phyloP scores from a whole-genome alignment of 495 filamentous ascomycete genomes.

The Penicillium canescens region DNA sequence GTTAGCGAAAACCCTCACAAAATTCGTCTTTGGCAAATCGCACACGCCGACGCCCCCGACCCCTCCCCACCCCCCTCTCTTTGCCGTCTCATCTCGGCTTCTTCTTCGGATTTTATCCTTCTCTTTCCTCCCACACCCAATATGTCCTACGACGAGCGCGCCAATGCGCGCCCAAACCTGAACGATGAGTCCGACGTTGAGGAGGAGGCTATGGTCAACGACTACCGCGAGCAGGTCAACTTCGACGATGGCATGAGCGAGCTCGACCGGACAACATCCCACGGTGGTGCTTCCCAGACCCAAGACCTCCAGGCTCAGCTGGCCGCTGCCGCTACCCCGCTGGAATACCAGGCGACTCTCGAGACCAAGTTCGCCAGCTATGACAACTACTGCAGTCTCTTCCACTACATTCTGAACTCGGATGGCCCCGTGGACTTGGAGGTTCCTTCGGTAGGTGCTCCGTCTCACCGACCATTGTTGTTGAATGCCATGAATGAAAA shows the following conservation, averaged over 20 bases:
- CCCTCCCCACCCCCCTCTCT: conserved; percentile 23
- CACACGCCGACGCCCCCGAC: conserved; percentile 45
- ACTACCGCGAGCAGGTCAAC: conserved; percentile 92
- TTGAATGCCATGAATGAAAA: conserved; percentile 18
- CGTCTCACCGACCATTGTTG: conserved; percentile 3
- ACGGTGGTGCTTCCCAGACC: conserved; percentile 49
- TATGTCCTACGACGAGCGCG: conserved; percentile 55
- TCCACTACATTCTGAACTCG: conserved; percentile 98
- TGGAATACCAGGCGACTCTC: conserved; percentile 91
- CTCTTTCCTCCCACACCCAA: conserved; percentile 23
- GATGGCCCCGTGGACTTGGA: conserved; percentile 97
- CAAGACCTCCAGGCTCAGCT: conserved; percentile 90
- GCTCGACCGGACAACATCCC: conserved; percentile 61
- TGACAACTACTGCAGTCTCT: conserved; percentile 98
- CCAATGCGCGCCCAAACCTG: conserved; percentile 51
- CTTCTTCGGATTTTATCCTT: conserved; percentile 14
- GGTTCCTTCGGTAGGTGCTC: conserved; percentile 78
- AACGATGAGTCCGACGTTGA: conserved; percentile 88
- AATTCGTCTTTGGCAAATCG: conserved; percentile 50
- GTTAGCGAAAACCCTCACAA: conserved; percentile 52
- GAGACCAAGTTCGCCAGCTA: conserved; percentile 97
- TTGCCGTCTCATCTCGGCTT: conserved; percentile 24
- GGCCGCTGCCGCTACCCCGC: conserved; percentile 83
- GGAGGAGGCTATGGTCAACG: conserved; percentile 90
- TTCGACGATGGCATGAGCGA: conserved; percentile 85